Evolutionary conservation across 495 filamentous ascomycete species (phyloP), one percentile per base, ranked within the genome.

Genomic region (Penicillium subrubescens): DNA sequence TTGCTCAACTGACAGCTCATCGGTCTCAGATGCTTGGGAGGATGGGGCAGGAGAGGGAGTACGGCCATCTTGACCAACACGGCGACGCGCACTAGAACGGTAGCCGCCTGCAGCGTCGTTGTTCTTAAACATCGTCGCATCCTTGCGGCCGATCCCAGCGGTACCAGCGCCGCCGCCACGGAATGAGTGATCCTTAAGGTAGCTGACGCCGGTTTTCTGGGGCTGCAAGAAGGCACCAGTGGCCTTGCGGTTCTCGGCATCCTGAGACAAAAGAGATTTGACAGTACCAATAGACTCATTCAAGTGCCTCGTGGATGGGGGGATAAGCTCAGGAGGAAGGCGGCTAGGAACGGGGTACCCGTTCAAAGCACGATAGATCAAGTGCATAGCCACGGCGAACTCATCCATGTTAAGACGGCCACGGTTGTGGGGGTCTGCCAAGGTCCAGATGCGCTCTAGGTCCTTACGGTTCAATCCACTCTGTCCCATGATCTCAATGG

Each of bases 351-450:
- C 84, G 2, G 95, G 93, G 70, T 99, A 97, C 31, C 93, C 93
- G 66, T 98, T 98, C 29, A 98, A 84, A 73, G 94, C 96, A 65
- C 96, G 87, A 73, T 98, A 99, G 60, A 99, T 98, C 75, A 99
- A 79, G 84, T 99, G 96, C 95, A 99, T 99, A 8, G 92, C 94
- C 43, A 99, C 94, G 19, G 96, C 94, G 74, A 99, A 99, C 71
- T 99, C 96, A 75, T 99, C 96, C 78, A 98, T 89, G 65, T 99
- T 93, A 5, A 99, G 85, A 63, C 93, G 88, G 14, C 96, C 96
- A 70, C 91, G 93, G 77, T 99, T 97, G 59, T 92, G 86, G 29
- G 95, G 88, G 74, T 99, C 96, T 8, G 94, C 92, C 29, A 99
- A 80, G 29, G 95, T 98, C 96, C 96, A 99, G 65, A 97, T 88